These are phyloP conservation scores for Hygrophoropsis aurantiaca DNA, from an alignment of 768 basidiomycete species.

Conservation along the genomic window DNA sequence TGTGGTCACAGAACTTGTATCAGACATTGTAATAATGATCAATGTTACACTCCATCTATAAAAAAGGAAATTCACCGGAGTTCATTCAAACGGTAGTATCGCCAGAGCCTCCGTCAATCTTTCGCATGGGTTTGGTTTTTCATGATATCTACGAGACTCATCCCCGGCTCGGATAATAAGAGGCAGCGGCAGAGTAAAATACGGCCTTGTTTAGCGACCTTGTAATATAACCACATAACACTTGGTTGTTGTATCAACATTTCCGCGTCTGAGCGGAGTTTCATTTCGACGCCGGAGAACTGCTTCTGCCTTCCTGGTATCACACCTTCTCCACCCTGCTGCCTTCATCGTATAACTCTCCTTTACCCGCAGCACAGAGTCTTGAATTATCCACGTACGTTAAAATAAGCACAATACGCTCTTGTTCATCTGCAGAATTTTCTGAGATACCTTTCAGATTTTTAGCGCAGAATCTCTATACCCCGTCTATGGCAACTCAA, in stretches of 20 bases:
- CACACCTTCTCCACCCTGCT: slow-evolving; percentile 37
- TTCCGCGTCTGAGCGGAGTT: slow-evolving; percentile 37
- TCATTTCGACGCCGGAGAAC: slow-evolving; percentile 24
- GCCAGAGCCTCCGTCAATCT: too few species aligned
- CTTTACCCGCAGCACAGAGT: slow-evolving; percentile 18
- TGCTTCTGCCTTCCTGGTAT: slow-evolving; percentile 25
- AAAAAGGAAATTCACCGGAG: too few species aligned
- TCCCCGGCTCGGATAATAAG: too few species aligned
- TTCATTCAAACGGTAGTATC: too few species aligned
- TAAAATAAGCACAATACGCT: slow-evolving; percentile 12
- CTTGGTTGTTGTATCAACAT: slow-evolving; percentile 9
- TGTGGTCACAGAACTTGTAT: too few species aligned
- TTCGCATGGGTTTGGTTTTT: too few species aligned
- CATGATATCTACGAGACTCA: too few species aligned
- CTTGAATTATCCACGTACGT: slow-evolving; percentile 15
- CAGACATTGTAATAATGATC: too few species aligned
- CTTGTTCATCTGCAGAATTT: slow-evolving; percentile 1
- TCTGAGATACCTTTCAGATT: slow-evolving; percentile 18
- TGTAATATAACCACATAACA: too few species aligned
- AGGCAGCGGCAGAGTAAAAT: too few species aligned
- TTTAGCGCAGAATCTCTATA: slow-evolving; percentile 22
- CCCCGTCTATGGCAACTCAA: slow-evolving; percentile 27
- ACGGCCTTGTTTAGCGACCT: too few species aligned
- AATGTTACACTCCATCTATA: too few species aligned
- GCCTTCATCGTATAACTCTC: slow-evolving; percentile 27